Evolutionary conservation across 768 basidiomycete genomes (phyloP).

Genomic region (Tulasnella sp.): DNA sequence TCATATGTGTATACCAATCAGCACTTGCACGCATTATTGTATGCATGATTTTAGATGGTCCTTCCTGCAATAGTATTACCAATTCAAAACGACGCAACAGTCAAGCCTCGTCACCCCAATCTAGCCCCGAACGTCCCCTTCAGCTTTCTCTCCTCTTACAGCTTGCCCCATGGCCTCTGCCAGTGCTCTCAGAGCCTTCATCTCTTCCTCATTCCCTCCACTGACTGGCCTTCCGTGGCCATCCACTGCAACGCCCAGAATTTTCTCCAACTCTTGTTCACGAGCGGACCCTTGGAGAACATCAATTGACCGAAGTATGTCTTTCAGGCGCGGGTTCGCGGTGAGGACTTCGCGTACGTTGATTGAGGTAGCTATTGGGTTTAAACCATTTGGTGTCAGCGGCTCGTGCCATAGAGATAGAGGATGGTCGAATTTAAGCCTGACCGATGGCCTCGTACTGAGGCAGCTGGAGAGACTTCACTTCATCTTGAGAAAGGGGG

Average conservation of each 20-base stretch:
- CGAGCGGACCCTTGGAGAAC: slow-evolving; percentile 58
- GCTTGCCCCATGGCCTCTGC: slow-evolving; percentile 22
- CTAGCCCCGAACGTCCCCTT: slow-evolving; percentile 8
- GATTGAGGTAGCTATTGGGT: slow-evolving; percentile 59
- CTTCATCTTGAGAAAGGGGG: slow-evolving; percentile 80
- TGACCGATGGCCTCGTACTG: slow-evolving; percentile 81
- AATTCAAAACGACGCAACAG: background rate
- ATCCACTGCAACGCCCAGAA: slow-evolving; percentile 50
- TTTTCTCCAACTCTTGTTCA: slow-evolving; percentile 59
- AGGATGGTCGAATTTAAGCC: slow-evolving; percentile 26
- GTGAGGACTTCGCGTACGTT: slow-evolving; percentile 54
- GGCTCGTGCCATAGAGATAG: background rate
- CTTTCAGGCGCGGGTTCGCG: slow-evolving; percentile 49
- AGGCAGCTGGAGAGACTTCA: slow-evolving; percentile 63
- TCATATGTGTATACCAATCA: background rate
- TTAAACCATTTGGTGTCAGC: background rate
- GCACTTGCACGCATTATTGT: background rate
- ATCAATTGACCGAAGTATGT: slow-evolving; percentile 56
- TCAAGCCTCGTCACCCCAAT: slow-evolving; percentile 18
- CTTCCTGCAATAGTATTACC: background rate
- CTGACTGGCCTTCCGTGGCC: background rate
- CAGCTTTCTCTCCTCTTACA: slow-evolving; percentile 16
- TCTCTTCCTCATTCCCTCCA: slow-evolving; percentile 8
- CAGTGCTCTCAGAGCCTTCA: slow-evolving; percentile 15
- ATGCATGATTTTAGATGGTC: background rate